Percentiles rank a stretch among this genome's conserved stretches.
Evolutionary conservation across 768 basidiomycete genomes (phyloP).

Genomic region (Polyporus arcularius): DNA sequence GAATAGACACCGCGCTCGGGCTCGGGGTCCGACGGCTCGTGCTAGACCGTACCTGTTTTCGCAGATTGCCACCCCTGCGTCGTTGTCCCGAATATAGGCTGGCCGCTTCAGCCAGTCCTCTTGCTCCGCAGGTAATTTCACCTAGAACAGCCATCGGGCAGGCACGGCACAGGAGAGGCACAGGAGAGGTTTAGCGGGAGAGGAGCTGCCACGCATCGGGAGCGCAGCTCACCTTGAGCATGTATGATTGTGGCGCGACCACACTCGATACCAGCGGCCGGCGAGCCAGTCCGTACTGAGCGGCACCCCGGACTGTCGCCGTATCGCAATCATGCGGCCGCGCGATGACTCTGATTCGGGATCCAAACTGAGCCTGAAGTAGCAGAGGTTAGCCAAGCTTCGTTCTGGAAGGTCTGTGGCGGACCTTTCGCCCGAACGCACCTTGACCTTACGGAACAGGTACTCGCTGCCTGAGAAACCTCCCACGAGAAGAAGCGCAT

Average conservation of each 20-base stretch:
- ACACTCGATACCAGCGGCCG: constrained; percentile 78
- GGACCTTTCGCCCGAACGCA: constrained; percentile 32
- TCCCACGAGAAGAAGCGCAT: constrained; percentile 87
- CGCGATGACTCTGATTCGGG: constrained; percentile 71
- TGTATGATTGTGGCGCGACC: constrained; percentile 80
- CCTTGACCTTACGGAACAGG: constrained; percentile 77
- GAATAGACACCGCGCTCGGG: background rate
- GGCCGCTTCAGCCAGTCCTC: constrained; percentile 87
- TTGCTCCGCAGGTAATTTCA: constrained; percentile 84
- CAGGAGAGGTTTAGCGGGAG: background rate
- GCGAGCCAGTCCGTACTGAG: constrained; percentile 80
- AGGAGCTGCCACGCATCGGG: background rate
- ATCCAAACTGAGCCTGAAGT: constrained; percentile 61
- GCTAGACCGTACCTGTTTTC: constrained; percentile 67
- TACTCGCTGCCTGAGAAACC: constrained; percentile 89
- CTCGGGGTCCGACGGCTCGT: background rate
- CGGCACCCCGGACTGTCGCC: constrained; percentile 86
- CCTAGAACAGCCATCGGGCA: constrained; percentile 41
- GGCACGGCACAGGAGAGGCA: background rate
- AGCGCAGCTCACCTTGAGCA: constrained; percentile 66
- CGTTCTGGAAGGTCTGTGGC: background rate
- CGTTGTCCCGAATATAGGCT: constrained; percentile 78
- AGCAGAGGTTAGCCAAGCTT: background rate
- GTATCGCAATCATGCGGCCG: constrained; percentile 88
- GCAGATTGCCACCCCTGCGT: constrained; percentile 75